phyloP scores from a whole-genome alignment of 2,329 filamentous ascomycete species.

The Alternaria conjuncta region DNA sequence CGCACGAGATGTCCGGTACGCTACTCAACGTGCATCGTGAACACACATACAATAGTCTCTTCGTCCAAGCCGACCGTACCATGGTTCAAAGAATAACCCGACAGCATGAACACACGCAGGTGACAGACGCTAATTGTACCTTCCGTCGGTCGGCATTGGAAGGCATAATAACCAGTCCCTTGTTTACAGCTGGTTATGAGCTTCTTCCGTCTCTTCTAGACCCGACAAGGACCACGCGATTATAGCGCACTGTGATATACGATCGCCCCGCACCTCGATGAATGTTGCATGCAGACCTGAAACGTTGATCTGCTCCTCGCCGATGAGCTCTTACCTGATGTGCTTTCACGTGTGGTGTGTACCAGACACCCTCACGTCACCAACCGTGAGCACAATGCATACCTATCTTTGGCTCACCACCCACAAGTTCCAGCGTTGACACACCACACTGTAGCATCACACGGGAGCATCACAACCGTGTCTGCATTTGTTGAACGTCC shows the following conservation, averaged over 20 bases:
- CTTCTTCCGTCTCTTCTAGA: not conserved
- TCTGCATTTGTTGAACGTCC: constrained; percentile 6
- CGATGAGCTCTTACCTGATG: not conserved
- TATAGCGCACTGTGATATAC: not conserved
- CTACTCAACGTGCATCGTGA: constrained; percentile 1
- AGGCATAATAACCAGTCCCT: not conserved
- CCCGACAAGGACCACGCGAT: not conserved
- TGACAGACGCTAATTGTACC: not conserved
- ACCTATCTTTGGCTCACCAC: not conserved
- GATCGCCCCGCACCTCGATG: not conserved
- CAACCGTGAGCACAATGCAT: not conserved
- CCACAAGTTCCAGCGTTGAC: constrained; percentile 1
- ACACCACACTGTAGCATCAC: not conserved
- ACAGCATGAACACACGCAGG: not conserved
- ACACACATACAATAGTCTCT: not conserved
- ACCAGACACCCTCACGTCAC: not conserved
- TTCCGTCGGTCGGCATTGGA: not conserved
- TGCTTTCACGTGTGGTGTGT: not conserved
- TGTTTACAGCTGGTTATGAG: not conserved
- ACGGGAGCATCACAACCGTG: constrained; percentile 8
- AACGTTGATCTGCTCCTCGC: not conserved
- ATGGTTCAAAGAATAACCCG: not conserved
- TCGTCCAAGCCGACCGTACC: not conserved
- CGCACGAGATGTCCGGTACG: not conserved
- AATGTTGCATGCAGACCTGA: not conserved